phyloP scores from a whole-genome alignment of 371 early-diverging fungal genomes.

The Nematocida major region DNA sequence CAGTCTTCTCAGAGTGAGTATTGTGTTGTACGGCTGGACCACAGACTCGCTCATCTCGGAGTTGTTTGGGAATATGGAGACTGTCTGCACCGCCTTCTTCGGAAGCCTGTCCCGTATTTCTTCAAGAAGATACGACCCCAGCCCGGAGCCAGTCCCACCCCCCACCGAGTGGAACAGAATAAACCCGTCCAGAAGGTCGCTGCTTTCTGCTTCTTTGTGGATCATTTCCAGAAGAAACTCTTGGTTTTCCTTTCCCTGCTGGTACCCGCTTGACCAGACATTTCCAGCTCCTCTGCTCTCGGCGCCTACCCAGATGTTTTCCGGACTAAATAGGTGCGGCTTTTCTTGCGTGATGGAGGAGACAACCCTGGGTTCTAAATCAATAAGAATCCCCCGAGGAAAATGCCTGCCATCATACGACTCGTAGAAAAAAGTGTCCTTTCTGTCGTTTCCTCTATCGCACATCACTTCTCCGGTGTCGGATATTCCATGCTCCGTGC shows the following conservation, averaged over 20 bases:
- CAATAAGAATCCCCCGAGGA: constrained; percentile 78
- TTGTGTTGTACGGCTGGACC: constrained; percentile 97
- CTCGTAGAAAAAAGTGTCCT: constrained; percentile 97
- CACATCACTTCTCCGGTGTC: constrained; percentile 6
- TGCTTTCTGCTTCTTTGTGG: constrained; percentile 82
- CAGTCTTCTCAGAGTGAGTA: constrained; percentile 81
- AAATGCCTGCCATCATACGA: constrained; percentile 85
- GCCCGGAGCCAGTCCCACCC: constrained; percentile 89
- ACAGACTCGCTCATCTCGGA: constrained; percentile 91
- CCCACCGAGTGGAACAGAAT: constrained; percentile 82
- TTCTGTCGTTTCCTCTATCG: constrained; percentile 67
- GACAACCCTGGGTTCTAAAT: constrained; percentile 80
- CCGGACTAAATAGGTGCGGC: constrained; percentile 75
- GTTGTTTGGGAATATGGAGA: constrained; percentile 96
- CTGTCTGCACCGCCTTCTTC: constrained; percentile 89
- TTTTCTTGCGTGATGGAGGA: constrained; percentile 65
- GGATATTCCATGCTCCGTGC: constrained; percentile 76
- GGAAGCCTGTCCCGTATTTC: constrained; percentile 79
- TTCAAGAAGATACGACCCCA: constrained; percentile 80
- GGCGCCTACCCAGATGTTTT: constrained; percentile 75
- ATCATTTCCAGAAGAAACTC: constrained; percentile 82
- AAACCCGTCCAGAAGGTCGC: constrained; percentile 79
- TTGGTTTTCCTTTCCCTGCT: constrained; percentile 70
- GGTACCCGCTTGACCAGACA: constrained; percentile 82
- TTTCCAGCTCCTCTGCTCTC: constrained; percentile 92